Evolutionary conservation across 495 filamentous ascomycete genomes (phyloP), one percentile per base, ranked within the genome.

Genomic region (Penicilliopsis zonata): DNA sequence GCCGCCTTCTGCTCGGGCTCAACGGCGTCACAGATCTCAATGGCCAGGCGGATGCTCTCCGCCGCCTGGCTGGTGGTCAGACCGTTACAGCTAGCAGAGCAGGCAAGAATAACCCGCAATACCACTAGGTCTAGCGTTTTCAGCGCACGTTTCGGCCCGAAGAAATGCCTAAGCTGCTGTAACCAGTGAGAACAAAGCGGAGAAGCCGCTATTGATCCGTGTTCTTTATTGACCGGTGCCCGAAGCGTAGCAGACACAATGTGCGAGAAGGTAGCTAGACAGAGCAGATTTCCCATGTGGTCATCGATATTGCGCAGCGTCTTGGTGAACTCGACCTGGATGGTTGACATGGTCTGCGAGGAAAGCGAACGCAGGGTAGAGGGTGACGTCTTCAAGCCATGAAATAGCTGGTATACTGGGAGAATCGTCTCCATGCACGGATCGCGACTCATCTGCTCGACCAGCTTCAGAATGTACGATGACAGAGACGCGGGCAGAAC

Each of bases 71-170:
- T 32, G 3, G 52, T 30, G 2, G 55, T 53, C 5, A 67, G 31
- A 10, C 43, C 38, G 13, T 40, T 50, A 30, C 47, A 55, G 25
- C 49, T 63, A 17, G 57, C 49, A 9, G 66, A 72, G 36, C 67
- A 74, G 6, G 65, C 64, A 34, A 62, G 57, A 13, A 74, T 65
- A 7, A 65, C 66, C 13, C 59, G 61, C 29, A 74, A 43, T 2
- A 70, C 60, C 3, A 71, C 58, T 21, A 78, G 46, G 34, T 75
- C 63, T 9, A 76, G 41, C 1, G 67, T 78, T 35, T 76, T 77
- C 7, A 53, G 30, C 1, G 58, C 67, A 7, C 58, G 52, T 31
- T 65, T 69, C 1, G 57, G 41, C 3, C 59, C 61, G 25, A 72
- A 72, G 35, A 70, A 69, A 28, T 70, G 49, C 9, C 43, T 50